Base-by-base conservation (phyloP, 2,329 filamentous ascomycete species). In the Fusarium sp. region DNA sequence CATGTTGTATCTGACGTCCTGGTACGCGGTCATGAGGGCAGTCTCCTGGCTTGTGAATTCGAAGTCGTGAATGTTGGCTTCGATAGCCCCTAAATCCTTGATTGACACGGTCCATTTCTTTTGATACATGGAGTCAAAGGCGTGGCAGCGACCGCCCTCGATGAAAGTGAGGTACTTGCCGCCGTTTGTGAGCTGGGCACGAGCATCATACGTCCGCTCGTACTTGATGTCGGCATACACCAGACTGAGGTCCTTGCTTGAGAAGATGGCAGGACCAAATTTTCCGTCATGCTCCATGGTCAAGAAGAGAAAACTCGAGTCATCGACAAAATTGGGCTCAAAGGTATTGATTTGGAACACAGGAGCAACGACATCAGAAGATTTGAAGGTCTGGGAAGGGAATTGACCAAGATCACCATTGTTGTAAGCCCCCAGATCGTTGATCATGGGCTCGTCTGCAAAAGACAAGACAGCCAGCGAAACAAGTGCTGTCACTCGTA, bases 1-100 rank as follows among this genome's bases (percentile, higher is more conserved):
- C 55, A 73, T 43, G 46, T 73, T 71, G 59, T 62, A 71, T 33
- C 71, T 69, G 59, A 73, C 54, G 46, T 73, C 70, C 45, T 73
- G 70, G 13, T 67, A 71, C 14, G 67, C 70, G 33, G 70, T 71
- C 51, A 73, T 67, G 39, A 73, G 58, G 44, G 58, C 70, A n/a
- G 62, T 70, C 7, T 49, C 62, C 19, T 69, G 62, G 21, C 24
- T 33, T 13, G 70, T 73, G 46, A 73, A 67, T 45, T 73, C 70
- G 34, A 69, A 73, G 36, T 73, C 70, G 36, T 73, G 70, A n/a
- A 73, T 71, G 42, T 71, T 67, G 21, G 62, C 70, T 15, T 60
- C 39, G 7, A 62, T 57, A 15, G 55, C 36, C 7, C 66, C 68
- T 14, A 73, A 46, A 28, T 60, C 59, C 6, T 64, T 55, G 17